Percentiles rank a stretch among this genome's conserved stretches.
phyloP scores from a whole-genome alignment of 2,329 filamentous ascomycete species.

The Neurospora crassa region DNA sequence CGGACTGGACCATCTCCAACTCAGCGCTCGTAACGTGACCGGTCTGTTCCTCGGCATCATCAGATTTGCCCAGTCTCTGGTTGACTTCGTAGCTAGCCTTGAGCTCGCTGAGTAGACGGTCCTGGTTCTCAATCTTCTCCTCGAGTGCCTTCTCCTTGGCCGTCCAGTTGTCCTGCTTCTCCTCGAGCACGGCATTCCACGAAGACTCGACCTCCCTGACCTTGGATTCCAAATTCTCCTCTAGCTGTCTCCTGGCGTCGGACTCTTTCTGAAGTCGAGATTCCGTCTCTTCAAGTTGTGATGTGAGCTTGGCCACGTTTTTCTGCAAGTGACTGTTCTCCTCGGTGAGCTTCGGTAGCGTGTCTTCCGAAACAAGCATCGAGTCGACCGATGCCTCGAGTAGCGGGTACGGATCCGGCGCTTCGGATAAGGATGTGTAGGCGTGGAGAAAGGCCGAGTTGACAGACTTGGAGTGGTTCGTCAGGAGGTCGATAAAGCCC shows the following conservation, averaged over 20 bases:
- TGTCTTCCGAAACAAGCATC: slow-evolving; percentile 84
- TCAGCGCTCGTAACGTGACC: slow-evolving; percentile 75
- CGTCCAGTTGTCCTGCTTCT: slow-evolving; percentile 95
- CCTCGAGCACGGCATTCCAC: slow-evolving; percentile 81
- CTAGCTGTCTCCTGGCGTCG: slow-evolving; percentile 60
- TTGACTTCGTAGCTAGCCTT: slow-evolving; percentile 97
- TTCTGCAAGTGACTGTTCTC: slow-evolving; percentile 85
- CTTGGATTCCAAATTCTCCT: slow-evolving; percentile 66
- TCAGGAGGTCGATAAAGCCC: slow-evolving; percentile 90
- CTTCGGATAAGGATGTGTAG: slow-evolving; percentile 90
- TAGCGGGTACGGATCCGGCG: slow-evolving; percentile 89
- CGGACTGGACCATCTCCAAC: slow-evolving; percentile 84
- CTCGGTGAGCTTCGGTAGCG: slow-evolving; percentile 74
- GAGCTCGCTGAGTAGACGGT: slow-evolving; percentile 82
- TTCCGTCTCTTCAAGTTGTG: slow-evolving; percentile 77
- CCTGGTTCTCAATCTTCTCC: slow-evolving; percentile 91
- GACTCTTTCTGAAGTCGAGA: slow-evolving; percentile 70
- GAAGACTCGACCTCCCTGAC: slow-evolving; percentile 85
- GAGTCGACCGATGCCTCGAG: slow-evolving; percentile 95
- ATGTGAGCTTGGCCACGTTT: slow-evolving; percentile 63
- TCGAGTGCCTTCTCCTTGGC: slow-evolving; percentile 81
- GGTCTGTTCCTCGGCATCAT: slow-evolving; percentile 39
- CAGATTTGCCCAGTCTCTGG: slow-evolving; percentile 71
- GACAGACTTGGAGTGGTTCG: slow-evolving; percentile 89
- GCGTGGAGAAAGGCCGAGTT: slow-evolving; percentile 88